Conservation (phyloP, 2,329 filamentous ascomycete genomes). For the Fusarium sp. region DNA sequence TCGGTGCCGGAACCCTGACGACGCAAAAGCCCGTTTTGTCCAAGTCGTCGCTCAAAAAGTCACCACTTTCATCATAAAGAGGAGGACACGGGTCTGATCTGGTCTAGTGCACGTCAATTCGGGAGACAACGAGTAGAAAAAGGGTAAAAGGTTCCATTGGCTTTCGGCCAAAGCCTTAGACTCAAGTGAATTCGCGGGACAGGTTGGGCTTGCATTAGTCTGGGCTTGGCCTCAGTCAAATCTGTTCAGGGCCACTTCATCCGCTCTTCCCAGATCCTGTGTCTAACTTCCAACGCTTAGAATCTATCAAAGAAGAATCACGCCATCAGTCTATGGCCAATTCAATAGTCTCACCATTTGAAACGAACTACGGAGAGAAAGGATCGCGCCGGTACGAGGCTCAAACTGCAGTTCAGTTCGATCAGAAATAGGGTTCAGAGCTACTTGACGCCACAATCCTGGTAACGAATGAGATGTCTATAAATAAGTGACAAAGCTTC, state of each 20-base stretch:
- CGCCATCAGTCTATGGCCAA: background rate
- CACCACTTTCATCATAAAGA: background rate
- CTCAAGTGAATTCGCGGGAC: background rate
- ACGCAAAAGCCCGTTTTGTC: background rate
- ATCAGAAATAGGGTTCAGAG: slow-evolving; percentile 13
- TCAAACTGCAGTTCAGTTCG: background rate
- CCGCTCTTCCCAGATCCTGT: background rate
- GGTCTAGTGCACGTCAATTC: background rate
- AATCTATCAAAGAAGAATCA: background rate
- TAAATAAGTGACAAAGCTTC: background rate
- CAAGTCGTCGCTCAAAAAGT: background rate
- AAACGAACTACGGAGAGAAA: slow-evolving; percentile 5
- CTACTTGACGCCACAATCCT: background rate
- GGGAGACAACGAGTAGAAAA: background rate
- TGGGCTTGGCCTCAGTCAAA: background rate
- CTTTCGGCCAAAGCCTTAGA: too few relatives aligned
- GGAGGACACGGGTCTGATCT: background rate
- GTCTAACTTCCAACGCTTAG: too few relatives aligned
- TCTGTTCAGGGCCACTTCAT: fast-evolving
- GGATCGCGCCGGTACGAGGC: background rate
- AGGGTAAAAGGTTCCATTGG: background rate
- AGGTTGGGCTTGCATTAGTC: background rate
- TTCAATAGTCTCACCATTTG: background rate
- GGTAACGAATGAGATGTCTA: background rate
- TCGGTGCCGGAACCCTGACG: fast-evolving